A percentile compares a stretch with the other conserved stretches of the same genome.
These are phyloP conservation scores for Pleurotus tuoliensis DNA, from an alignment of 768 basidiomycete genomes.

Conservation along the genomic window DNA sequence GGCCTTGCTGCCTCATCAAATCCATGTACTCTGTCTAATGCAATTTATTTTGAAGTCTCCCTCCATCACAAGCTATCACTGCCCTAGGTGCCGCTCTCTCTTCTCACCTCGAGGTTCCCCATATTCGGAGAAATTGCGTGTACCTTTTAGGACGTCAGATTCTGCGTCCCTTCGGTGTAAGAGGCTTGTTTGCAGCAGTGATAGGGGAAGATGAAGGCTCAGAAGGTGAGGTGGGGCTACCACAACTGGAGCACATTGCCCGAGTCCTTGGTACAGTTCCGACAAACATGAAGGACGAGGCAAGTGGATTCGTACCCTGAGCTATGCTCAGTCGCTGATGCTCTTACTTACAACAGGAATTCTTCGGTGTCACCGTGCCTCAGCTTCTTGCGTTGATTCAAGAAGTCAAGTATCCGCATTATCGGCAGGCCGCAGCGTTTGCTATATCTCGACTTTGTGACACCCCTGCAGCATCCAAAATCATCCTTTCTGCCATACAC, in stretches of 20 bases:
- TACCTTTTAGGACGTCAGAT: slow-evolving; percentile 69
- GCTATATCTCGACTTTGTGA: slow-evolving; percentile 62
- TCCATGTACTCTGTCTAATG: slow-evolving; percentile 2
- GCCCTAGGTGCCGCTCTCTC: slow-evolving; percentile 62
- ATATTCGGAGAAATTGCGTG: slow-evolving; percentile 57
- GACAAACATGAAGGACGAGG: slow-evolving; percentile 47
- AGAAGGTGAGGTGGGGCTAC: slow-evolving; percentile 50
- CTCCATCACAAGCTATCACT: slow-evolving; percentile 61
- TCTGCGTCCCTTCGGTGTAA: slow-evolving; percentile 65
- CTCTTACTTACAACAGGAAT: slow-evolving; percentile 42
- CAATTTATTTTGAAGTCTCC: slow-evolving; percentile 39
- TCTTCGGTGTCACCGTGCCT: slow-evolving; percentile 53
- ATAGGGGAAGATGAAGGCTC: slow-evolving; percentile 57
- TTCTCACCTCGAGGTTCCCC: slow-evolving; percentile 35
- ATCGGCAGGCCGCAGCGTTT: slow-evolving; percentile 65
- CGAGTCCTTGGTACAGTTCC: slow-evolving; percentile 64
- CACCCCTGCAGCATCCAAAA: slow-evolving; percentile 28
- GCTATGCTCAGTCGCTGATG: neutral
- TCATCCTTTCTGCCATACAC: slow-evolving; percentile 50
- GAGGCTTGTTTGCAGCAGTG: slow-evolving; percentile 63
- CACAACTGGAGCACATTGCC: slow-evolving; percentile 73
- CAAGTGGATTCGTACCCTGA: slow-evolving; percentile 25
- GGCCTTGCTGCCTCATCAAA: slow-evolving; percentile 23
- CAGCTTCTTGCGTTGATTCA: slow-evolving; percentile 49
- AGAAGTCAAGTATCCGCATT: slow-evolving; percentile 34